Base-by-base conservation (phyloP, 768 basidiomycete genomes). In the Naganishia vaughanmartiniae region DNA sequence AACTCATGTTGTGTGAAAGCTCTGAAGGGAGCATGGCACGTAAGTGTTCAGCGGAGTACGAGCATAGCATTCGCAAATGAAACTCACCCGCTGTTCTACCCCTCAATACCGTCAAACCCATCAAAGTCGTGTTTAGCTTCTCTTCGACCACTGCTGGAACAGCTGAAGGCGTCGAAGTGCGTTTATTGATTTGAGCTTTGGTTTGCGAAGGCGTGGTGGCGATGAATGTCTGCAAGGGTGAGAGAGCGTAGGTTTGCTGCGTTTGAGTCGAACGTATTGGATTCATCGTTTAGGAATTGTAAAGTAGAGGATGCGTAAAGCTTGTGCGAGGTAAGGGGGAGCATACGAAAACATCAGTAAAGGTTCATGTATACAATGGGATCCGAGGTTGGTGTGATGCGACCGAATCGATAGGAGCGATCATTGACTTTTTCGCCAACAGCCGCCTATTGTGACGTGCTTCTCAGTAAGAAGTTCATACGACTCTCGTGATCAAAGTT, bases 201-300 rank as follows among this genome's bases (percentile, higher is more conserved):
- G 24, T 26, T 19, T 14, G 4, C 2, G 60, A 1, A 26, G 60
- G 9, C 5, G 60, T 21, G 6, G 36, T 30, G 26, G 39, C 39
- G 60, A 42, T 24, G 39, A 63, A 63, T 1, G 42, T 63, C 17
- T 63, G 21, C 7, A 63, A 26, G 24, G 60, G 60, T 4, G 60
- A 63, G 17, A 45, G 14, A 26, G 10, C 12, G 28, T 6, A n/a
- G 36, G 2, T 1, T 21, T 36, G 21, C 28, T 26, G 2, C 26
- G 6, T 14, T n/a, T n/a, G n/a, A 12, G 60, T n/a, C 5, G 39
- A 26, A 19, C 34, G 21, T 4, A 10, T 39, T 34, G 39, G 21
- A n/a, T 30, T 17, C 34, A 17, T 39, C 19, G 7, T 54, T 30
- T n/a, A n/a, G n/a, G n/a, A n/a, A n/a, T n/a, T n/a, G n/a, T n/a